Evolutionary conservation across 495 filamentous ascomycete species (phyloP), one percentile per base, ranked within the genome.

Genomic region (Penicillium lagena): DNA sequence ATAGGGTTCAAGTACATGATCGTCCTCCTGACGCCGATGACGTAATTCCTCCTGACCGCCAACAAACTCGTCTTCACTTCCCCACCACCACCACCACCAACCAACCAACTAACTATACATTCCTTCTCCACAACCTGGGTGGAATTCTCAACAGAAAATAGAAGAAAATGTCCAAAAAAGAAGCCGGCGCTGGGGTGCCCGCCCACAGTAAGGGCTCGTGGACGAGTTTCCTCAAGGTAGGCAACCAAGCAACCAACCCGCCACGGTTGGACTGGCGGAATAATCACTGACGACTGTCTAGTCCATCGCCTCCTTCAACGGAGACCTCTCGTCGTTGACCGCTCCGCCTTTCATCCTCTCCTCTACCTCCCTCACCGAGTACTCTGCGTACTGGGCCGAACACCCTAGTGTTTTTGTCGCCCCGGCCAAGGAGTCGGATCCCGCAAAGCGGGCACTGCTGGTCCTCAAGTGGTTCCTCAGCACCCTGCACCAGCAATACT

Each of bases 381-480:
- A 91, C 73, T 90, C 86, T 46, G 87, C 89, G 38, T 97, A 96
- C 75, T 98, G 93, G 94, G 83, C 85, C 34, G 91, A 97, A 66
- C 91, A 96, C 58, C 93, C 93, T 2, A 73, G 78, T 47, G 67
- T 94, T 43, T 93, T 98, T 58, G 81, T 88, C 29, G 91, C 93
- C 7, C 89, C 91, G 1, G 85, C 89, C 14, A 75, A 76, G 38
- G 93, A 96, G 64, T 42, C 77, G 13, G 85, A 96, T 56, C 80
- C 90, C 1, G 79, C 81, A 47, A 94, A 90, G 73, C 80, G 93
- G 43, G 83, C 89, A 7, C 66, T 96, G 46, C 71, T 90, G 8
- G 94, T 98, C 13, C 71, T 97, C 42, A 96, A 93, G 63, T 98
- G 93, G 93, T 98, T 98, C 70, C 75, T 98, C 45, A 91, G 82